Conservation (phyloP, 441 rosid species). For the Corymbia calophylla region DNA sequence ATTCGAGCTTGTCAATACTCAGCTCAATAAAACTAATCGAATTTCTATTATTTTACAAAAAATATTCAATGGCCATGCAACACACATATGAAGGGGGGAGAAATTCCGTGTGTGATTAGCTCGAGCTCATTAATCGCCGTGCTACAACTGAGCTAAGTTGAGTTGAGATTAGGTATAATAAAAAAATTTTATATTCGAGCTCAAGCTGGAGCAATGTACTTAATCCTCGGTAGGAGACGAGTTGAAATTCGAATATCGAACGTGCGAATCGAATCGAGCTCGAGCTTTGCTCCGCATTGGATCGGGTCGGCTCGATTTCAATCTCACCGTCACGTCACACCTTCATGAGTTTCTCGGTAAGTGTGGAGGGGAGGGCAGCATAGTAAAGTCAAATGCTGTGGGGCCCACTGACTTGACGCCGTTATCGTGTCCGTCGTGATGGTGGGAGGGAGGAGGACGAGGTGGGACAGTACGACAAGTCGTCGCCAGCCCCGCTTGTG, state of each 20-base stretch:
- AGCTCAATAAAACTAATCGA: not conserved
- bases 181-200: not conserved
- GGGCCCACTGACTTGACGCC: not conserved
- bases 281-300: rapidly evolving
- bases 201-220: rapidly evolving
- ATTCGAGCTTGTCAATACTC: no score
- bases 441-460: not conserved
- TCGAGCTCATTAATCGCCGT: rapidly evolving
- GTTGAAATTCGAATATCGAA: not conserved
- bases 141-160: rapidly evolving
- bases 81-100: rapidly evolving
- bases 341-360: not conserved
- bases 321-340: not conserved
- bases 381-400: not conserved
- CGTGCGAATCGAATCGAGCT: not conserved
- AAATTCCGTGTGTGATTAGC: not conserved
- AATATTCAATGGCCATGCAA: not conserved
- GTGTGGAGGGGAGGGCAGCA: not conserved
- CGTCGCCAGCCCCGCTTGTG: not conserved
- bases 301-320: no score
- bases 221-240: rapidly evolving
- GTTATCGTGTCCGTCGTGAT: not conserved
- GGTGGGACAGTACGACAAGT: not conserved
- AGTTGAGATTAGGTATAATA: rapidly evolving
- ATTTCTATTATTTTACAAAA: rapidly evolving